Evolutionary conservation across 176 grass and related monocot genomes (phyloP), one percentile per base, ranked within the genome.

Genomic region (Aegilops sharonensis): DNA sequence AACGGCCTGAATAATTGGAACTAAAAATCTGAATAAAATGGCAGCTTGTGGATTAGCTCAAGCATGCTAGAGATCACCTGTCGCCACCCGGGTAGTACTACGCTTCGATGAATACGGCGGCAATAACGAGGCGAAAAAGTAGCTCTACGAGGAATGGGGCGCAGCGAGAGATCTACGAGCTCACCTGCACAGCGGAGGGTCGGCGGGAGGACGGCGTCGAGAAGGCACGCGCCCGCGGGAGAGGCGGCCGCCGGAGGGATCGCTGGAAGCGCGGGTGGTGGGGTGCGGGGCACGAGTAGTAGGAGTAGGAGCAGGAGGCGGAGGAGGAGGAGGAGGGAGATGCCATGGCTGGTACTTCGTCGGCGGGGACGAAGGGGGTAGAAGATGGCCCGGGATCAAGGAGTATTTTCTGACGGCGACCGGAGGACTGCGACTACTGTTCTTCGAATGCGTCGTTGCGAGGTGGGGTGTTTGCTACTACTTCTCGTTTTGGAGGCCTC

Each of bases 251-350:
- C 54, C 79, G 74, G 79, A 88, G 82, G 63, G 47, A 47, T 54
- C 79, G 74, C 54, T 67, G 78, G 18, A 85, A 56, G 85, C 66
- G 78, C 15, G 67, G 25, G 15, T 83, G 78, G 47, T 83, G 72
- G 36, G 57, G 72, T 34, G 56, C 4, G 10, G 59, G 61, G 5
- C 21, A 71, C 4, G 85, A 56, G 34, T 17, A 20, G 30, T 56
- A 77, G 52, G 14, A 18, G 29, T 52, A 75, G 27, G 20, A 76
- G 11, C 68, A 29, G 25, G 24, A 63, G 57, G 27, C 37, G 29
- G 64, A 24, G 37, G 21, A 17, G 39, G 72, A 24, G 31, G 73
- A 43, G 4, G 78, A 42, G 11, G 79, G 12, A 30, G 80, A 67
- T 4, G 87, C 30, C 80, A 87, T 83, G 17, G 48, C 2, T 34